phyloP scores from a whole-genome alignment of 2,329 filamentous ascomycete genomes.

The Emericellopsis atlantica region DNA sequence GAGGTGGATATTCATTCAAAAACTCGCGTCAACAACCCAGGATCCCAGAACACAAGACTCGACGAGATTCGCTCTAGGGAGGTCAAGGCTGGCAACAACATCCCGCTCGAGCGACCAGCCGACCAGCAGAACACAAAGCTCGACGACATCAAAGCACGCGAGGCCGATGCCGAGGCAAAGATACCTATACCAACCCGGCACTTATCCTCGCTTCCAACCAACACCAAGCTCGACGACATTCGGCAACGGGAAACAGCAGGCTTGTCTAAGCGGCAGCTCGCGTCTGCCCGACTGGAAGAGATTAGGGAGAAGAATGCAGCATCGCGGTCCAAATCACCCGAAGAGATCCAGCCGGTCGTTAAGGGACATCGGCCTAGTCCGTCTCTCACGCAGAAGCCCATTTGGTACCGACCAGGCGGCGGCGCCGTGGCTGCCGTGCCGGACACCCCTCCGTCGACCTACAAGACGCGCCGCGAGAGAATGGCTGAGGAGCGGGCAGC shows the following conservation, averaged over 20 bases:
- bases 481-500: too few relatives aligned
- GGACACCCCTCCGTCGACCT: too few relatives aligned
- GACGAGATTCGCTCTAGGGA: conserved; percentile 31
- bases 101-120: conserved; percentile 4
- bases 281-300: conserved; percentile 37
- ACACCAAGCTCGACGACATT: conserved; percentile 37
- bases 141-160: conserved; percentile 21
- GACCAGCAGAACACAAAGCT: conserved; percentile 9
- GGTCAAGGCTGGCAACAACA: conserved; percentile 17
- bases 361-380: too few relatives aligned
- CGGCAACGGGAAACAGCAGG: conserved; percentile 27
- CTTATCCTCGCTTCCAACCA: conserved; percentile 15
- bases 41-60: conserved; percentile 26
- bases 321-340: conserved; percentile 29
- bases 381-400: not conserved
- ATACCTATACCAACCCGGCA: conserved; percentile 14
- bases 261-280: conserved; percentile 30
- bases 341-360: conserved; percentile 9
- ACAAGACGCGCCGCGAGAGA: conserved; percentile 15
- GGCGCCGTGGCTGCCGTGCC: too few relatives aligned
- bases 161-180: conserved; percentile 9
- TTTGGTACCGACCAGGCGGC: not conserved
- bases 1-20: conserved; percentile 15
- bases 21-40: conserved; percentile 13
- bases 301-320: conserved; percentile 36